These are phyloP conservation scores for Myxozyma geophila DNA, from an alignment of 805 yeast genomes.

Conservation along the genomic window DNA sequence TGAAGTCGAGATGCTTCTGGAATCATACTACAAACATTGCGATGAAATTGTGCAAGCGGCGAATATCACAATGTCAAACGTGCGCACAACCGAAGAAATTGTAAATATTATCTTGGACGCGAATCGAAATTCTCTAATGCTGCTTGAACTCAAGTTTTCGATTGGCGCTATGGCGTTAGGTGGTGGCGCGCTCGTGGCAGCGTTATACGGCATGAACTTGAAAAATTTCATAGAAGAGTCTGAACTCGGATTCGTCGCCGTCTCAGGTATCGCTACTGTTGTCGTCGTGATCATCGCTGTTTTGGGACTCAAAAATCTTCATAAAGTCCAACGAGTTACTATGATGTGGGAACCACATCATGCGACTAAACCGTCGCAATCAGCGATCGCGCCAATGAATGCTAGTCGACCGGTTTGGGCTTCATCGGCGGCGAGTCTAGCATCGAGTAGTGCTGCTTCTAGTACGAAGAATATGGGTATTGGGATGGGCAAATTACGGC, in stretches of 20 bases:
- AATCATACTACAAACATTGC: slow-evolving; percentile 85
- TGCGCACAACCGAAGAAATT: slow-evolving; percentile 91
- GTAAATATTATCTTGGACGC: slow-evolving; percentile 91
- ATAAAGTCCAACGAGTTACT: slow-evolving; percentile 72
- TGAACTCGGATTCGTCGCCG: slow-evolving; percentile 66
- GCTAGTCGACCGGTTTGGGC: not conserved
- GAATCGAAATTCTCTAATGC: slow-evolving; percentile 89
- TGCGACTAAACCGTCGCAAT: not conserved
- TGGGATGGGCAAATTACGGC: not conserved
- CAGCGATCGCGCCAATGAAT: not conserved
- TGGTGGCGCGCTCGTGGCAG: slow-evolving; percentile 76
- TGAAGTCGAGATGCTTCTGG: slow-evolving; percentile 88
- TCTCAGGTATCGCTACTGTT: slow-evolving; percentile 53
- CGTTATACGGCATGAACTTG: slow-evolving; percentile 94
- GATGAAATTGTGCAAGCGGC: slow-evolving; percentile 94
- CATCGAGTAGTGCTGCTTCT: too few species aligned
- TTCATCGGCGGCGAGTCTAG: not conserved
- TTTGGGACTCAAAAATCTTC: slow-evolving; percentile 61
- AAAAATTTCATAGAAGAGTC: slow-evolving; percentile 89
- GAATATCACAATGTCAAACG: slow-evolving; percentile 76
- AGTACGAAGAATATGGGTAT: too few species aligned
- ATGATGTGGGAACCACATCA: slow-evolving; percentile 52
- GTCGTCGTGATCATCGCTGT: slow-evolving; percentile 54
- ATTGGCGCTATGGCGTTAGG: slow-evolving; percentile 84
- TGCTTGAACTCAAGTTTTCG: slow-evolving; percentile 76